Percentiles rank a stretch among this genome's conserved stretches.
phyloP scores from a whole-genome alignment of 2,329 filamentous ascomycete genomes.

The Aspergillus bombycis region DNA sequence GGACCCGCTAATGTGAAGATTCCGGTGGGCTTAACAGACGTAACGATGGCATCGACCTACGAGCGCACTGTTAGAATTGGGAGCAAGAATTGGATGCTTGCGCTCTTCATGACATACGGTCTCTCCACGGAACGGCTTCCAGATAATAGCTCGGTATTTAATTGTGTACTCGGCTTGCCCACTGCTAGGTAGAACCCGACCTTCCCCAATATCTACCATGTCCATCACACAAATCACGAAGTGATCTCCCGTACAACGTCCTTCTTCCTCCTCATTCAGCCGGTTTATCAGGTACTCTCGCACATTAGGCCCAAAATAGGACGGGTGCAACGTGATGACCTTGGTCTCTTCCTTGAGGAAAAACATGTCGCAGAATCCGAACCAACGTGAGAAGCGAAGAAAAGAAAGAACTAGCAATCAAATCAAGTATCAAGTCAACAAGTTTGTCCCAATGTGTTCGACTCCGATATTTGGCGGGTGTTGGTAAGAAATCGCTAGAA shows the following conservation, averaged over 20 bases:
- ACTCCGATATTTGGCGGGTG: background rate
- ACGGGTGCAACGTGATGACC: constrained; percentile 91
- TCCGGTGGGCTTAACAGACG: constrained; percentile 83
- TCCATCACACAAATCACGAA: constrained; percentile 99
- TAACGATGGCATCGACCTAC: constrained; percentile 91
- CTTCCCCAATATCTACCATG: constrained; percentile 91
- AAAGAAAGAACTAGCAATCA: background rate
- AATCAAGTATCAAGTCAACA: background rate
- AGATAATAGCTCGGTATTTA: constrained; percentile 92
- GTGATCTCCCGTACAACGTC: constrained; percentile 91
- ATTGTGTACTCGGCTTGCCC: constrained; percentile 94
- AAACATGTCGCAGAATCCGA: constrained; percentile 69
- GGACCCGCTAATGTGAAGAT: constrained; percentile 67
- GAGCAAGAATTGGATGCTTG: background rate
- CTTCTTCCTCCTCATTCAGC: constrained; percentile 90
- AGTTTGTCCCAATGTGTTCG: background rate
- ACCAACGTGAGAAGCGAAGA: background rate
- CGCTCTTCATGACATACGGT: constrained; percentile 66
- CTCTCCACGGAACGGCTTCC: constrained; percentile 97
- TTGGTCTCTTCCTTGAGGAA: constrained; percentile 98
- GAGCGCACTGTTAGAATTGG: constrained; percentile 31
- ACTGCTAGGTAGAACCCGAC: constrained; percentile 86
- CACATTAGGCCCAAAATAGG: constrained; percentile 94
- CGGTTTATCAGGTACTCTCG: constrained; percentile 87
- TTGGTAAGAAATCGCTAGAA: background rate